Evolutionary conservation across 345 rosid genomes (phyloP).

Genomic region (Trapa incisa): DNA sequence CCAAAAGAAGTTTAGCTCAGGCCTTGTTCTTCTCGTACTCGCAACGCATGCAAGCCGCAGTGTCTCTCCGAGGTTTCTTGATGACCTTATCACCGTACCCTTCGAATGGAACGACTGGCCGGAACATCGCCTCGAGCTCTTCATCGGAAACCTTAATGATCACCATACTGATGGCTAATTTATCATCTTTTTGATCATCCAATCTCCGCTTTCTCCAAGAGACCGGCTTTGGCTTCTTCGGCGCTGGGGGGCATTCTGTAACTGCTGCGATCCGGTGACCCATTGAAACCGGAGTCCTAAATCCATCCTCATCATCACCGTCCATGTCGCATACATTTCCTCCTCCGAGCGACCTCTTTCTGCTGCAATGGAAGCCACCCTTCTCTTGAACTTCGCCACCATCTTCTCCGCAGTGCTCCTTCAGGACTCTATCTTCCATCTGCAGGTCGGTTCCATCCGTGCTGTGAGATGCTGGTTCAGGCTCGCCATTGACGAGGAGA

Average conservation of each 20-base stretch:
- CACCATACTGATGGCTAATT: neutral
- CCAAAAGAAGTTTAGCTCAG: neutral
- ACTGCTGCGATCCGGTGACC: conserved; percentile 33
- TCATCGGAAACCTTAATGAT: neutral
- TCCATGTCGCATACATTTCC: neutral
- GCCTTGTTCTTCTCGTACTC: too few species aligned
- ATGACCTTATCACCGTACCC: conserved; percentile 26
- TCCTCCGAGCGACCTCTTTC: neutral
- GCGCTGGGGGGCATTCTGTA: conserved; percentile 46
- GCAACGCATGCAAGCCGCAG: neutral
- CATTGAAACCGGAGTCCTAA: conserved; percentile 47
- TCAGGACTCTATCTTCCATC: neutral
- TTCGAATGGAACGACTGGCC: neutral
- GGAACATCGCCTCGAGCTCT: conserved; percentile 20
- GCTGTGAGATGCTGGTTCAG: neutral
- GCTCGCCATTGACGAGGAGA: neutral
- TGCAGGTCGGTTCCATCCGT: too few species aligned
- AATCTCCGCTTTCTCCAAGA: conserved; percentile 30
- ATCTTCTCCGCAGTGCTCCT: neutral
- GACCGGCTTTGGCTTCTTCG: conserved; percentile 34
- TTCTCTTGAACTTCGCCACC: neutral
- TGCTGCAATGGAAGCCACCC: neutral
- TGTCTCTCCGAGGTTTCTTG: conserved; percentile 47
- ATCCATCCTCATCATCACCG: conserved; percentile 22
- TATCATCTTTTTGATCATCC: neutral